Conservation (phyloP, 2,329 filamentous ascomycete species). For the Cordyceps militaris region DNA sequence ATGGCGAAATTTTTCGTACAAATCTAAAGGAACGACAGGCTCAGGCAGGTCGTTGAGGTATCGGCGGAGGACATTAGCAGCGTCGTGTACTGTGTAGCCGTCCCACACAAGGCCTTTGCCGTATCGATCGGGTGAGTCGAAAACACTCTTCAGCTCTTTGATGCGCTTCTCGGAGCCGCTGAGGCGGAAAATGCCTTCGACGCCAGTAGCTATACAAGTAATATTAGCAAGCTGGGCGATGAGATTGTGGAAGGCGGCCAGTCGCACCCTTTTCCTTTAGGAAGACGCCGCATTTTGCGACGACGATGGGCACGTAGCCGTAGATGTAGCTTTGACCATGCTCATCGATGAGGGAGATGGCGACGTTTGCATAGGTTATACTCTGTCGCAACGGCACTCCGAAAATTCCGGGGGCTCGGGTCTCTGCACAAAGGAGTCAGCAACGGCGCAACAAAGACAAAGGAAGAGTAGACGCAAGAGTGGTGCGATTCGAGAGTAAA, state of each 20-base stretch:
- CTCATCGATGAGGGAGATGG: conserved; percentile 90
- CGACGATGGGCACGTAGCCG: conserved; percentile 95
- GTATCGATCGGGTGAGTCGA: conserved; percentile 91
- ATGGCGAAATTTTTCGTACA: conserved; percentile 86
- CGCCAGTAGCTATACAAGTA: conserved; percentile 65
- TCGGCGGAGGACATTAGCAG: conserved; percentile 87
- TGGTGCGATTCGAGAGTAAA: not conserved
- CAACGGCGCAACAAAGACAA: not conserved
- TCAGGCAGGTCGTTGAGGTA: conserved; percentile 96
- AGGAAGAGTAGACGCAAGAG: not conserved
- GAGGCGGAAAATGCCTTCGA: conserved; percentile 94
- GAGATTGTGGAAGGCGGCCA: conserved; percentile 16
- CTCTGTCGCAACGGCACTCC: conserved; percentile 88
- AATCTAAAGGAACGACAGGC: conserved; percentile 87
- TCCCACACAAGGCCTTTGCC: conserved; percentile 96
- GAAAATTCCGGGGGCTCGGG: conserved; percentile 70
- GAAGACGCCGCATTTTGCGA: conserved; percentile 96
- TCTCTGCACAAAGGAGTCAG: conserved; percentile 29
- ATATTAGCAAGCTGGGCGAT: conserved; percentile 16
- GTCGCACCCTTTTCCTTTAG: conserved; percentile 90
- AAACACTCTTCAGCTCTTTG: conserved; percentile 86
- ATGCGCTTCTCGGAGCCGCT: conserved; percentile 97
- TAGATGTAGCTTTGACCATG: conserved; percentile 95
- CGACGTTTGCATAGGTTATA: conserved; percentile 96
- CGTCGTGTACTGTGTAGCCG: conserved; percentile 96